Base-by-base conservation (phyloP, 345 rosid species). In the Theobroma cacao region DNA sequence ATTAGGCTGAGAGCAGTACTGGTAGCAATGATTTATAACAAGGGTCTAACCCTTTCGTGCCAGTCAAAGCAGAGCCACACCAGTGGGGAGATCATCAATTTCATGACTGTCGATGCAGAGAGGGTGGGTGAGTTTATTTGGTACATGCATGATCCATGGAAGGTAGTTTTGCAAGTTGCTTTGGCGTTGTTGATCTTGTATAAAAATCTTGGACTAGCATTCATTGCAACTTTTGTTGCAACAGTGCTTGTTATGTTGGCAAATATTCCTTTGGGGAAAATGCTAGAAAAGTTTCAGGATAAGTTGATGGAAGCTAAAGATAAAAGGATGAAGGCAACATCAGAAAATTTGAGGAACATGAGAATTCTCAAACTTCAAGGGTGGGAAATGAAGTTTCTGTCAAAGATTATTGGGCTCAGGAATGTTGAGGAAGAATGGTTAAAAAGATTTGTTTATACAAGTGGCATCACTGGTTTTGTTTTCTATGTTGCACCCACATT, bases 321-420 rank as follows among this genome's bases (percentile, higher is more conserved):
- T 67, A 76, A 80, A 53, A 78, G 91, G 76, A 85, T 90, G 84
- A 87, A 84, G 76, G 86, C 87, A 50, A 90, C 92, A 70, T 84
- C 94, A 7, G 98, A 93, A 85, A 83, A 86, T 60, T 75, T 91
- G 45, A 77, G 81, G 80, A 91, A 81, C 79, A 93, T 93, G 92
- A 93, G 86, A 85, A 88, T 91, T 75, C 85, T 93, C 76, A 93
- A 93, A 82, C 86, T 93, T 70, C 94, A 93, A 5, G 89, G 90
- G 11, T 93, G 98, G 98, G 98, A 93, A 76, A 83, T 81, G 82
- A 89, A 87, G 77, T 91, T 93, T 80, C 78, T 79, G 52, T 72
- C 75, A 0, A 80, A 81, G 79, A 84, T 91, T n/a, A 71, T 83
- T 8, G 80, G 76, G 1, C 82, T 82, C 22, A 80, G 93, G 62